phyloP scores from a whole-genome alignment of 352 stramenopile genomes.

The Phytophthora kernoviae region DNA sequence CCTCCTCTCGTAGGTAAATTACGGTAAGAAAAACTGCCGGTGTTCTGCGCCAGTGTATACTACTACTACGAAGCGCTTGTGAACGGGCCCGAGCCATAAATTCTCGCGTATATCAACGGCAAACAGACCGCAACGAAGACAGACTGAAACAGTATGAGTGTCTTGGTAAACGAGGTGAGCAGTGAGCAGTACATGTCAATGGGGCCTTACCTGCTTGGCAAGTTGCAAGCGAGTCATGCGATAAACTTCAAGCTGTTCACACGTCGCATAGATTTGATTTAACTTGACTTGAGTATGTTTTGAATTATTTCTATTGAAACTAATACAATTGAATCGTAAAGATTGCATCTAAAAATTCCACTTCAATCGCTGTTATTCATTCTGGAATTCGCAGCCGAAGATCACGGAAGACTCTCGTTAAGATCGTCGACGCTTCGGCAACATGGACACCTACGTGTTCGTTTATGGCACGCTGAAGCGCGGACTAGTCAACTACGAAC shows the following conservation, averaged over 20 bases:
- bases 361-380: constrained; percentile 5
- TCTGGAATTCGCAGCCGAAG: constrained; percentile 7
- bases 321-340: not conserved
- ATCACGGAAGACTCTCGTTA: not conserved
- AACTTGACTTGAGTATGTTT: not conserved
- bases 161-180: too few species aligned
- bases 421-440: constrained; percentile 10
- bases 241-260: constrained; percentile 2
- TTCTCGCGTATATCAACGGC: constrained; percentile 48
- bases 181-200: too few species aligned
- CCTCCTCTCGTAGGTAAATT: too few species aligned
- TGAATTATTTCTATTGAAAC: not conserved
- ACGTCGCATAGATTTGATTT: not conserved
- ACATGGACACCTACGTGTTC: constrained; percentile 64
- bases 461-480: constrained; percentile 83
- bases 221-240: not conserved
- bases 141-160: too few species aligned
- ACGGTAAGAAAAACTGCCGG: too few species aligned
- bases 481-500: constrained; percentile 72
- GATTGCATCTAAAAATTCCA: not conserved
- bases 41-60: too few species aligned
- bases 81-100: constrained; percentile 29
- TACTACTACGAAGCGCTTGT: constrained; percentile 31
- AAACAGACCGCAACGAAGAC: constrained; percentile 3
- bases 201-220: too few species aligned